phyloP scores from a whole-genome alignment of 169 alveolate genomes.

The Eimeria praecox region DNA sequence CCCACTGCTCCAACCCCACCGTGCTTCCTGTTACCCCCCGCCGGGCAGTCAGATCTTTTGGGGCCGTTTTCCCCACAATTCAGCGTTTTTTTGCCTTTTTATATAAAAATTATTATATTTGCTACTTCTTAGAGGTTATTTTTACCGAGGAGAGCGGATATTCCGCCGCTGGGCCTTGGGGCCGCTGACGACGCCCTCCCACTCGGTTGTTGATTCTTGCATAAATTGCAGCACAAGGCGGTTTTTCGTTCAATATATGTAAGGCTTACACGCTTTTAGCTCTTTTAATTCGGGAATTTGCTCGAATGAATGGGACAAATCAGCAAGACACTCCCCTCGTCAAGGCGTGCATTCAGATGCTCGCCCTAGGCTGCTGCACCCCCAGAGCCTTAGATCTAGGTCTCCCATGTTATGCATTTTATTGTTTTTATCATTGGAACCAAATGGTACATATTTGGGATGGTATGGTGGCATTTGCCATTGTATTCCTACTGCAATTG shows the following conservation, averaged over 20 bases:
- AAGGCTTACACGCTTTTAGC: not conserved
- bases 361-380: conserved; percentile 33
- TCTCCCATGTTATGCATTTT: not conserved
- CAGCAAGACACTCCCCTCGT: conserved; percentile 55
- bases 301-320: not conserved
- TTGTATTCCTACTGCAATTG: not conserved
- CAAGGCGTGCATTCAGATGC: conserved; percentile 38
- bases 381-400: not conserved
- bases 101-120: not conserved
- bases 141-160: conserved; percentile 17
- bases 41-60: not conserved
- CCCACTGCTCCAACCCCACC: conserved; percentile 78
- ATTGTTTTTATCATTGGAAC: no score
- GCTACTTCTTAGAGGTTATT: not conserved
- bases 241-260: not conserved
- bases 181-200: conserved; percentile 77
- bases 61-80: not conserved
- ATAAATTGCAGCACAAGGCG: conserved; percentile 13
- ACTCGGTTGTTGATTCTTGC: not conserved
- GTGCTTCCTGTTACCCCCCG: not conserved
- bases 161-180: conserved; percentile 36
- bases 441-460: not conserved
- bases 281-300: not conserved
- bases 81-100: not conserved
- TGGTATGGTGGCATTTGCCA: not conserved